Base-by-base conservation (phyloP, 345 rosid species). In the Moringa oleifera region DNA sequence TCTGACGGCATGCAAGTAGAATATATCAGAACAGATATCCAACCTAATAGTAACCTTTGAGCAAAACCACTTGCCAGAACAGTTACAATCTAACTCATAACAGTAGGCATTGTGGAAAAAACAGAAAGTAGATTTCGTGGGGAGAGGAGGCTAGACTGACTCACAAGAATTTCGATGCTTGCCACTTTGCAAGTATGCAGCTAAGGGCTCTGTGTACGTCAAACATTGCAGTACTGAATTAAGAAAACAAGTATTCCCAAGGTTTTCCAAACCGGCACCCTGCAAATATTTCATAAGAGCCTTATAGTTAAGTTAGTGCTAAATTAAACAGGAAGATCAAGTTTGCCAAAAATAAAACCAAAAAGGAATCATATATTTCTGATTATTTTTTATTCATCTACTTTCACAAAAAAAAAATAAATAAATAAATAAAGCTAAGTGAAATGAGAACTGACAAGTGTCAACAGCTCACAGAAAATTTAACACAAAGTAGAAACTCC, bases 221-320 rank as follows among this genome's bases (percentile, higher is more conserved):
- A 94, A 79, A 73, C 99, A 94, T 64, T 94, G 97, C 73, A 94
- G 67, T 7, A 94, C 99, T 4, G 97, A 94, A 67, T 90, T 94
- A 18, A 94, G 93, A 73, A 88, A 94, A 77, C 99, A 94, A 65
- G 99, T 94, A 68, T 94, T 94, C 71, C 99, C 99, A 31, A 94
- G 88, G 80, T 94, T 94, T 73, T 77, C 77, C 73, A 90, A 80
- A 68, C 99, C 97, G 52, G 97, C 99, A 67, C 99, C 99, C 99
- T 90, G 81, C 55, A 76, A 66, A 70, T 53, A 25, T 68, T 55
- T 28, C 61, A 66, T 28, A 19, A 9, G 12, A 41, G 6, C 47
- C 47, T 41, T 11, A 9, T 41, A 41, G 47, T 41, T 41, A 41
- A 15, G 47, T 41, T 41, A 41, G 6, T 41, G 47, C 47, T 4